Evolutionary conservation across 2,329 filamentous ascomycete genomes (phyloP), one percentile per base, ranked within the genome.

Genomic region (Pestalotiopsis sp.): DNA sequence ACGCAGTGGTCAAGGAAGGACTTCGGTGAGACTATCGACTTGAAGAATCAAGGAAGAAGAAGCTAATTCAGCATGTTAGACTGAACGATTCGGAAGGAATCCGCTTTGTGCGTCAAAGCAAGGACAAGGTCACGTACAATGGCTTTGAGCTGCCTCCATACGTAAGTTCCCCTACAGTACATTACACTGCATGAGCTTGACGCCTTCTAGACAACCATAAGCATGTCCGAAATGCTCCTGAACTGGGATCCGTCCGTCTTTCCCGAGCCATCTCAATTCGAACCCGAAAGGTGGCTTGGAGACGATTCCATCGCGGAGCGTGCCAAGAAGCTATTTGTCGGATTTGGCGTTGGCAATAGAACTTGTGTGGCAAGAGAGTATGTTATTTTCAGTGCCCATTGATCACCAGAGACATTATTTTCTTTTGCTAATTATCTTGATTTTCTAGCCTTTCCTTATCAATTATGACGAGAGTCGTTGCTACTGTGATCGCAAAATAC

Each of bases 141-240:
- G 17, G 27, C 17, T 58, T 58, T 58, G 20, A n/a, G n/a, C 45
- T 59, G n/a, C 65, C 65, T 25, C 65, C 56, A 11, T 49, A 49
- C 20, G 56, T 61, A 14, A 20, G 65, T 36, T 23, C 3, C 27
- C 59, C 13, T n/a, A 13, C 9, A 17, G 12, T 61, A 12, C 11
- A 39, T 49, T 61, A 4, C 25, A 25, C 11, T 9, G 11, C 41
- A 64, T 64, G 11, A 13, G 2, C 27, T 59, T 23, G 13, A 23
- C 1, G 20, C 31, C 38, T 39, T 38, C 12, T 25, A 66, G 49
- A 60, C 56, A 20, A 60, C 56, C 20, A 58, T 66, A 25, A 66
- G 56, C 65, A 66, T 66, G 65, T 60, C 56, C 57, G 56, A 66
- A 60, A 61, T 59, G 56, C 27, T 66, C 27, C n/a, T 60, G 14